Evolutionary conservation across 129 eudicot genomes (phyloP), one percentile per base, ranked within the genome.

Genomic region (Centella asiatica): DNA sequence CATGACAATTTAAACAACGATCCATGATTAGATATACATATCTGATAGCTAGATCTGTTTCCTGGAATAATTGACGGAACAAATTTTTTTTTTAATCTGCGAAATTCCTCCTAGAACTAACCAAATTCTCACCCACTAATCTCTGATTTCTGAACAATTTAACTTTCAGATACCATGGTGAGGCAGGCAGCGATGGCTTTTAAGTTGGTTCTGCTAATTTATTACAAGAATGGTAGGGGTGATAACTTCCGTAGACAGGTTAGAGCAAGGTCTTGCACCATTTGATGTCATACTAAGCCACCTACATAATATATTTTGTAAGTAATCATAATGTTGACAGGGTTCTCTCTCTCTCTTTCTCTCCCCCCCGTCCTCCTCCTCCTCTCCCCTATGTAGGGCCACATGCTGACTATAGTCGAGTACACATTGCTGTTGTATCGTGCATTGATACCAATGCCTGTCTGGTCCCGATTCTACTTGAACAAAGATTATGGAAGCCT

Each of bases 241-340:
- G 85, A 84, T 57, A 84, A 84, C 64, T 84, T 81, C 57, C 94
- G 96, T 62, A 81, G 96, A 68, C 96, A 84, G 92, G 95, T 83
- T n/a, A 81, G 63, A 60, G 24, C 54, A 11, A 65, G 6, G 48
- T 33, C 22, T 7, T 33, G 53, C 28, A 18, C 52, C 37, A 7
- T 37, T 46, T 66, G 32, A 28, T 20, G n/a, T 34, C 5, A 13
- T 26, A 44, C 46, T 22, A 33, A 44, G 51, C 8, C 57, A 20
- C 13, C 17, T 11, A 42, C 47, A n/a, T n/a, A n/a, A 2, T 8
- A 52, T 1, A 25, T 15, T 3, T 2, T 57, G 11, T 27, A 32
- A 10, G 12, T 57, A n/a, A 2, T 20, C 18, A 34, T 5, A 58
- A 58, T 58, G 46, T n/a, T 36, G 46, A 58, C 19, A 19, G 45